These are phyloP conservation scores for Gaeumannomyces sp. DNA, from an alignment of 2,329 filamentous ascomycete species.

Conservation along the genomic window DNA sequence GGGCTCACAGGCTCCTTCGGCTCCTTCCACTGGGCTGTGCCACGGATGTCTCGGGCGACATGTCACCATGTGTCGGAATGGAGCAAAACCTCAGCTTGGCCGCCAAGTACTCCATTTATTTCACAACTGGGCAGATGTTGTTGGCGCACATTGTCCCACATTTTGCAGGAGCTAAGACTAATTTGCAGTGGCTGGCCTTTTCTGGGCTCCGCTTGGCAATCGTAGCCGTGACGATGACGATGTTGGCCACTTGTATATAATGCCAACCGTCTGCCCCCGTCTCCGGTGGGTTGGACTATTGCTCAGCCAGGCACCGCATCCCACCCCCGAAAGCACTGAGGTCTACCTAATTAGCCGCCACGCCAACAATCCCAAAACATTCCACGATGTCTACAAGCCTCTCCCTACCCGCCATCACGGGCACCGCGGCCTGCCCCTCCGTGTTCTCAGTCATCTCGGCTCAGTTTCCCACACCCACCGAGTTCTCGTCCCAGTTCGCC, in stretches of 20 bases:
- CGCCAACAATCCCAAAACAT: not conserved
- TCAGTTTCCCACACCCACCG: not conserved
- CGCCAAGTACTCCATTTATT: not conserved
- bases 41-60: no score
- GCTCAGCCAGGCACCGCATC: not conserved
- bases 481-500: not conserved
- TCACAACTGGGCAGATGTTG: no score
- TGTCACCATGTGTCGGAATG: no score
- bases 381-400: not conserved
- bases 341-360: not conserved
- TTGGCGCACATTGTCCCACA: not conserved
- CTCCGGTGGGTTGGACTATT: not conserved
- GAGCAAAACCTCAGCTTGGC: not conserved
- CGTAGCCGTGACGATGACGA: not conserved
- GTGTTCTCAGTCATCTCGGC: not conserved
- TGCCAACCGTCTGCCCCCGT: not conserved
- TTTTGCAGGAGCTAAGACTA: no score
- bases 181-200: no score
- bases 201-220: not conserved
- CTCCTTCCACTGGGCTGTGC: no score
- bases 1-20: no score
- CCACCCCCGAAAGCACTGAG: not conserved
- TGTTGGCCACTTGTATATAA: not conserved
- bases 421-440: not conserved
- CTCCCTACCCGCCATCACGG: not conserved